A percentile compares a stretch with the other conserved stretches of the same genome.
These are phyloP conservation scores for Beauveria australis DNA, from an alignment of 2,329 filamentous ascomycete genomes.

Conservation along the genomic window DNA sequence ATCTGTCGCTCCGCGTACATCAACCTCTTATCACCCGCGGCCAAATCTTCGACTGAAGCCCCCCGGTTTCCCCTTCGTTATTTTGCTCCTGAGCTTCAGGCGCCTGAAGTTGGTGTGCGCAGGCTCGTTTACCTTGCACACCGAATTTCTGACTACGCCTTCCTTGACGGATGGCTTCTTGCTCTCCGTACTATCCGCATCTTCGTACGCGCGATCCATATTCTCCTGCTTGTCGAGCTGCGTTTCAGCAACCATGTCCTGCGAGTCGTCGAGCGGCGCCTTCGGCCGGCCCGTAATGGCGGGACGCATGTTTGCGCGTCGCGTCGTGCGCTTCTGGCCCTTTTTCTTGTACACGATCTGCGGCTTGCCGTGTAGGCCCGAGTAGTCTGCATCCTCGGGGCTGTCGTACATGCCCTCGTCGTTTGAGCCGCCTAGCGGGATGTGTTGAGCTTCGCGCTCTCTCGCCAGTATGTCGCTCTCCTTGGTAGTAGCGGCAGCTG, in stretches of 20 bases:
- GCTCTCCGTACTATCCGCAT: slow-evolving; percentile 16
- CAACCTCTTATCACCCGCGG: neutral
- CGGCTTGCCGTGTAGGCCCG: slow-evolving; percentile 50
- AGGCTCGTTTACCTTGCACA: slow-evolving; percentile 54
- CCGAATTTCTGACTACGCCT: slow-evolving; percentile 41
- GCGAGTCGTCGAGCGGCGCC: slow-evolving; percentile 21
- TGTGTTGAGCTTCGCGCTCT: slow-evolving; percentile 34
- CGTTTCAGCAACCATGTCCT: slow-evolving; percentile 25
- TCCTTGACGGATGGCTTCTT: slow-evolving; percentile 23
- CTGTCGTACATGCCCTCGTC: slow-evolving; percentile 53
- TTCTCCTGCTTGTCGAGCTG: slow-evolving; percentile 14
- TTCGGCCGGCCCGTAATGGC: slow-evolving; percentile 39
- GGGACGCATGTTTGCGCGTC: slow-evolving; percentile 56
- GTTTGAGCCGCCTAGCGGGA: slow-evolving; percentile 53
- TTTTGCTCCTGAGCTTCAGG: slow-evolving; percentile 54
- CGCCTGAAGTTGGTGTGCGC: slow-evolving; percentile 60
- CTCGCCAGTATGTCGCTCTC: slow-evolving; percentile 30
- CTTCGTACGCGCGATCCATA: slow-evolving; percentile 12
- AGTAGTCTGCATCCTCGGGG: slow-evolving; percentile 36
- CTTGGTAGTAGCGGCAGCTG: slow-evolving; percentile 15
- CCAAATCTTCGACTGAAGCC: slow-evolving; percentile 41
- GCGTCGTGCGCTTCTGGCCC: slow-evolving; percentile 71
- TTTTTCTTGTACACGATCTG: slow-evolving; percentile 70
- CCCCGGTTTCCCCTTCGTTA: slow-evolving; percentile 47
- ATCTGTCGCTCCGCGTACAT: neutral